Evolutionary conservation across 1,139 yeast species (phyloP).

Genomic region (Candida tropicalis): DNA sequence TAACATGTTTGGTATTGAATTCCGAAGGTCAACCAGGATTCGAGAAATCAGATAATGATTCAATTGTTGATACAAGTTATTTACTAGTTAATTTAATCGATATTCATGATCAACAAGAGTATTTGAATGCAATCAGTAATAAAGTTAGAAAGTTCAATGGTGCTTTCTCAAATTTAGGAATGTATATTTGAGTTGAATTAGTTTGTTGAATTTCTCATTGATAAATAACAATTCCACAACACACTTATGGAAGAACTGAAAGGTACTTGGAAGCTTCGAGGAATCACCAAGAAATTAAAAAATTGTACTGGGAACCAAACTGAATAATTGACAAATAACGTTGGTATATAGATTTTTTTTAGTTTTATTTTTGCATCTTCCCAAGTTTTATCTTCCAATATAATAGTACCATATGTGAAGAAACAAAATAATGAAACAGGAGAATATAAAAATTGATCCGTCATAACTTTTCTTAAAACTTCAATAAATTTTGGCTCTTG

Average conservation of each 20-base stretch:
- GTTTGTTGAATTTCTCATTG: conserved; percentile 60
- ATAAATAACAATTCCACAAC: conserved; percentile 88
- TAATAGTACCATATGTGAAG: conserved; percentile 80
- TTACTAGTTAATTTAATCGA: conserved; percentile 23
- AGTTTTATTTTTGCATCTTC: conserved; percentile 67
- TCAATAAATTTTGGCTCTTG: conserved; percentile 83
- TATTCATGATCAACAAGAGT: conserved; percentile 19
- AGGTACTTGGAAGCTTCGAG: conserved; percentile 82
- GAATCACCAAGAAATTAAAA: conserved; percentile 79
- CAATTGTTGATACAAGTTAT: conserved; percentile 37
- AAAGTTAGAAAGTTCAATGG: conserved; percentile 39
- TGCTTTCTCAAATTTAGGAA: conserved; percentile 36
- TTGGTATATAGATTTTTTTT: conserved; percentile 66
- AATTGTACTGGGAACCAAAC: conserved; percentile 98
- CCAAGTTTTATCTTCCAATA: conserved; percentile 74
- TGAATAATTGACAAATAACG: conserved; percentile 75
- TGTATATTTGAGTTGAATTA: conserved; percentile 36
- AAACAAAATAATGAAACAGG: conserved; percentile 82
- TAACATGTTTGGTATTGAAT: conserved; percentile 39
- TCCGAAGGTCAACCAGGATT: conserved; percentile 63
- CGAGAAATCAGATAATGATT: conserved; percentile 45
- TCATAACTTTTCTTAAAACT: conserved; percentile 80
- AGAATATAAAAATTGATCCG: conserved; percentile 88
- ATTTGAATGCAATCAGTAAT: conserved; percentile 28
- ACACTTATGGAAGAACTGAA: conserved; percentile 90